phyloP scores from a whole-genome alignment of 208 protist genomes.

The Trypanosomatidae sp. region DNA sequence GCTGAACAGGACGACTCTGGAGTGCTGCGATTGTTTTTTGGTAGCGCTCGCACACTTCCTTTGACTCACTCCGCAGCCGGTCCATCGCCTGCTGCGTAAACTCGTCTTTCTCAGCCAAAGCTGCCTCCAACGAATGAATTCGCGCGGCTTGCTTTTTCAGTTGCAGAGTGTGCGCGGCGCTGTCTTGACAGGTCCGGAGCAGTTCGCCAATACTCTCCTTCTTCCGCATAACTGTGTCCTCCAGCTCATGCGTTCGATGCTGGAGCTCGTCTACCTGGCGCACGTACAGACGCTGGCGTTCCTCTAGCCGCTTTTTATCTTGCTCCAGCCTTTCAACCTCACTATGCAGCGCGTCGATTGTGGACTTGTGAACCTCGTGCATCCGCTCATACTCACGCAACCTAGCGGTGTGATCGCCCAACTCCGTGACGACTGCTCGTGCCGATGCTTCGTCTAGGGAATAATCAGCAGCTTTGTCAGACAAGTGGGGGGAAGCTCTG shows the following conservation, averaged over 20 bases:
- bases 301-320: slow-evolving; percentile 6
- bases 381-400: slow-evolving; percentile 19
- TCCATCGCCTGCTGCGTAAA: slow-evolving; percentile 51
- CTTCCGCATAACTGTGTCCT: slow-evolving; percentile 24
- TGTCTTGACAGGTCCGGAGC: slow-evolving; percentile 54
- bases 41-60: slow-evolving; percentile 61
- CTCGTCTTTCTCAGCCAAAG: slow-evolving; percentile 67
- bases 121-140: slow-evolving; percentile 56
- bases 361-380: slow-evolving; percentile 17
- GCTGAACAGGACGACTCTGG: slow-evolving; percentile 33
- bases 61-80: slow-evolving; percentile 51
- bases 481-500: too few relatives aligned
- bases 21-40: slow-evolving; percentile 47
- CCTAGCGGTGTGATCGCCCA: not conserved
- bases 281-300: not conserved
- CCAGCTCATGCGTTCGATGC: slow-evolving; percentile 19
- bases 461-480: too few relatives aligned
- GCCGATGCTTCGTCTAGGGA: not conserved
- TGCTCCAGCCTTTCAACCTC: slow-evolving; percentile 18
- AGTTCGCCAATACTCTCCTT: slow-evolving; percentile 66
- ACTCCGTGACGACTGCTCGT: not conserved
- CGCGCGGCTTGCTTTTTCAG: slow-evolving; percentile 49
- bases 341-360: slow-evolving; percentile 18
- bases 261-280: slow-evolving; percentile 18
- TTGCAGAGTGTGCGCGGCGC: slow-evolving; percentile 34